Evolutionary conservation across 345 rosid species (phyloP).

Genomic region (Citrus reticulata): DNA sequence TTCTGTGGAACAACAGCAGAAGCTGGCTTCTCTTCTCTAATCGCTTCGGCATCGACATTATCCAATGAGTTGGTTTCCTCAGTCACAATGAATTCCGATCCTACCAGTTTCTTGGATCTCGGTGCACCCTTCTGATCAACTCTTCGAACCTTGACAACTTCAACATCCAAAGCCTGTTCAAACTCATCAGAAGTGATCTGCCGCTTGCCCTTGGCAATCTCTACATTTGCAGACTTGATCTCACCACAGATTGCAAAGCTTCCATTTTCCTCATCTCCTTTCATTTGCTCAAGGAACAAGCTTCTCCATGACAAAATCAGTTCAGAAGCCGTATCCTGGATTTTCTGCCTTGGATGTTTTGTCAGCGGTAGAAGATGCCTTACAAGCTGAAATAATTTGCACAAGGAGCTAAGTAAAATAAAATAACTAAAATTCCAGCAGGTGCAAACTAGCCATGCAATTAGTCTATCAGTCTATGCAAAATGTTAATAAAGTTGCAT

Average conservation of each 20-base stretch:
- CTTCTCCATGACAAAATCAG: constrained; percentile 41
- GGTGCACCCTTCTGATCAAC: neutral
- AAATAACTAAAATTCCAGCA: neutral
- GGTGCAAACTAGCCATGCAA: too few relatives aligned
- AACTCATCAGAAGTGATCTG: neutral
- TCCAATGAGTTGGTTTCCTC: neutral
- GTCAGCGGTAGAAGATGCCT: constrained; percentile 42
- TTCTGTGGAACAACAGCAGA: constrained; percentile 12
- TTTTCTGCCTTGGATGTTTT: constrained; percentile 44
- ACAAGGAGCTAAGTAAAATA: neutral
- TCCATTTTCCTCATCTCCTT: constrained; percentile 23
- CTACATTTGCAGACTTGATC: neutral
- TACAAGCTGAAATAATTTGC: constrained; percentile 29
- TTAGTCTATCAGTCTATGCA: too few relatives aligned
- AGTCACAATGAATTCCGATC: neutral
- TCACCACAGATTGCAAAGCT: neutral
- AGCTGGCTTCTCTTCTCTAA: neutral
- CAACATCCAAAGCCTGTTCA: neutral
- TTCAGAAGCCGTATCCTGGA: constrained; percentile 29
- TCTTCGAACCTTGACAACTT: neutral
- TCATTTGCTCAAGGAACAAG: constrained; percentile 40
- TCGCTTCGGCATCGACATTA: neutral
- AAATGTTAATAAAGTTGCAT: neutral
- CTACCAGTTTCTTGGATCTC: neutral
- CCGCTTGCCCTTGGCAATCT: neutral